Conservation (phyloP, 768 basidiomycete genomes). For the Boletus speciosus region DNA sequence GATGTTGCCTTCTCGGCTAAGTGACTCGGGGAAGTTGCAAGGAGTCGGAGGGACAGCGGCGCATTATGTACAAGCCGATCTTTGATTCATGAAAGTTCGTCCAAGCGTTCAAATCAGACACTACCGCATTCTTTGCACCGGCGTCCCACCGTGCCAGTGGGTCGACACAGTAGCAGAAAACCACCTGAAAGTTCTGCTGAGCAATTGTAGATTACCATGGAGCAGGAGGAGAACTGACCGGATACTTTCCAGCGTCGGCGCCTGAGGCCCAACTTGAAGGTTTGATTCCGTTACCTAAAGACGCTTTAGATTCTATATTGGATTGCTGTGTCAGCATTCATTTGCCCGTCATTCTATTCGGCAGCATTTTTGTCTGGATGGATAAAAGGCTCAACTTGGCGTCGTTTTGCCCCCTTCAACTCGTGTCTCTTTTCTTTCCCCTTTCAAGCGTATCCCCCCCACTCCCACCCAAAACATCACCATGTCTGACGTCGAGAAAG, state of each 20-base stretch:
- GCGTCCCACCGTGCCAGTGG: too few relatives aligned
- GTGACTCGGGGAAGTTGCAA: too few relatives aligned
- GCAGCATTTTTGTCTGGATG: constrained; percentile 5
- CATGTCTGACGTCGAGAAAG: constrained; percentile 40
- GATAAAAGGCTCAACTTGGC: constrained; percentile 16
- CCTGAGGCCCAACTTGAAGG: not conserved
- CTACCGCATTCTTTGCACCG: too few relatives aligned
- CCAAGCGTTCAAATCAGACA: not conserved
- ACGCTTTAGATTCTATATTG: not conserved
- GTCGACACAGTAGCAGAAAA: too few relatives aligned
- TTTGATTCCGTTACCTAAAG: not conserved
- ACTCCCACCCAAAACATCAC: not conserved
- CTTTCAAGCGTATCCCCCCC: not conserved
- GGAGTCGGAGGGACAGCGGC: not conserved
- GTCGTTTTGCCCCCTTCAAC: not conserved
- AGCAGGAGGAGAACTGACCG: too few relatives aligned
- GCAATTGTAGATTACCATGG: too few relatives aligned
- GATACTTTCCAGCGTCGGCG: too few relatives aligned
- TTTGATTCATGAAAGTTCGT: not conserved
- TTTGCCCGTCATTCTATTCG: constrained; percentile 14
- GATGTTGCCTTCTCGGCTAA: not conserved
- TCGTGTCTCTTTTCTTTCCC: not conserved
- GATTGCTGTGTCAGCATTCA: constrained; percentile 22
- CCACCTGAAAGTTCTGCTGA: too few relatives aligned
- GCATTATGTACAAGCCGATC: not conserved